Base-by-base conservation (phyloP, 192 early-diverging fungal genomes). In the Backusella tarrabulga region DNA sequence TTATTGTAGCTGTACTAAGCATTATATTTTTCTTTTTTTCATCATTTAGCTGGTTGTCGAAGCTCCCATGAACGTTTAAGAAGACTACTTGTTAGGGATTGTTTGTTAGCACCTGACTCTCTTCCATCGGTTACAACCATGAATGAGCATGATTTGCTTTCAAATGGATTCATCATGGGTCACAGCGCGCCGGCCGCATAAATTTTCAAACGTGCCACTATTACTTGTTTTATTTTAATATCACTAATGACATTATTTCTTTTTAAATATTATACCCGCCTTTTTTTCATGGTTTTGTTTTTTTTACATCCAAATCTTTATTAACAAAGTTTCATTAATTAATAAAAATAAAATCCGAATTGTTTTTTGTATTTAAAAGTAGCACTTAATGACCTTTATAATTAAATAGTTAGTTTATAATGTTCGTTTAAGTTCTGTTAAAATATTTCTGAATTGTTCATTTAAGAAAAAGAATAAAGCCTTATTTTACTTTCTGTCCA, bases 101-200 rank as follows among this genome's bases (percentile, higher is more conserved):
- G 75, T 69, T 54, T 76, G 17, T 21, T 54, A 26, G 29, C 67
- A 50, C 67, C 67, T 15, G 42, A 46, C 44, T 36, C 32, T 32
- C 29, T 38, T 36, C 44, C 56, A 9, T 77, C 76, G 29, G 42
- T 50, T 32, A 32, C 71, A 41, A 41, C 68, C 9, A 70, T 70
- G 68, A 70, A 38, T 70, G 68, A 70, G 36, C 34, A 70, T 23
- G 68, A 70, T 35, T 69, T 32, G 0, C 67, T 70, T 34, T 46
- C 17, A 56, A 63, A 77, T 46, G 52, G 69, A 32, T 56, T 56
- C 34, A 72, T 50, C 23, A 77, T 76, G 19, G 84, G 83, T 8
- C 78, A 85, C 67, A 85, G 83, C 52, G 84, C 84, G 3, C 82
- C 86, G 12, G 86, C 86, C 17, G 86, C 86, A 50, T 87, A 83